Evolutionary conservation across 768 basidiomycete species (phyloP), one percentile per base, ranked within the genome.

Genomic region (Pholiota molesta): DNA sequence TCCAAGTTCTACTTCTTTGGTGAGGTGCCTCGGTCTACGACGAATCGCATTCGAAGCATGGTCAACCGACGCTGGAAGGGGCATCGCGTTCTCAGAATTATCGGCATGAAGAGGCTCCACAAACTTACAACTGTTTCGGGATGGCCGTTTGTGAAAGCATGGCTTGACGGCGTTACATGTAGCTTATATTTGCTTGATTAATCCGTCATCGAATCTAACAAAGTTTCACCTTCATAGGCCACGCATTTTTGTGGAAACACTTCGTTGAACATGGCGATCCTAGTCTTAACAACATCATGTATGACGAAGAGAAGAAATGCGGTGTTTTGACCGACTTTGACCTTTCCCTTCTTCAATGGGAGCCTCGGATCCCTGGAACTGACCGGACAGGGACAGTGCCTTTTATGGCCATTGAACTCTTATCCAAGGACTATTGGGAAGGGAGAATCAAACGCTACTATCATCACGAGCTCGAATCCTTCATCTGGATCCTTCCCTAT

Each of bases 311-410:
- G 11, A 59, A 23, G 16, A 21, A 63, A 33, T 33, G 59, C 21
- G 73, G 72, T 2, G 60, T 76, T 16, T 57, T 78, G 29, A 70
- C 65, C 19, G 72, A 75, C 60, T 75, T 64, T 40, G 74, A 78
- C 62, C 63, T 75, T 9, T 35, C 55, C 19, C 11, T 23, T 3
- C 16, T 55, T 7, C 33, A 37, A 19, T 55, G 55, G 55, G 29
- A 33, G n/a, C 37, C 21, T 39, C 33, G 33, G 10, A 39, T 57
- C n/a, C 17, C 28, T 31, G 40, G 56, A 4, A 44, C 40, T 26
- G 56, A 57, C 31, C 5, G 40, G 6, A 57, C 56, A 17, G 56
- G 56, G 7, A 57, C 56, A 16, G 40, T 57, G 10, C 56, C 56
- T 1, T 57, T 42, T 39, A 57, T 57, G 56, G 56, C 56, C 16